These are phyloP conservation scores for Inga laurina DNA, from an alignment of 306 rosid genomes.

Conservation along the genomic window DNA sequence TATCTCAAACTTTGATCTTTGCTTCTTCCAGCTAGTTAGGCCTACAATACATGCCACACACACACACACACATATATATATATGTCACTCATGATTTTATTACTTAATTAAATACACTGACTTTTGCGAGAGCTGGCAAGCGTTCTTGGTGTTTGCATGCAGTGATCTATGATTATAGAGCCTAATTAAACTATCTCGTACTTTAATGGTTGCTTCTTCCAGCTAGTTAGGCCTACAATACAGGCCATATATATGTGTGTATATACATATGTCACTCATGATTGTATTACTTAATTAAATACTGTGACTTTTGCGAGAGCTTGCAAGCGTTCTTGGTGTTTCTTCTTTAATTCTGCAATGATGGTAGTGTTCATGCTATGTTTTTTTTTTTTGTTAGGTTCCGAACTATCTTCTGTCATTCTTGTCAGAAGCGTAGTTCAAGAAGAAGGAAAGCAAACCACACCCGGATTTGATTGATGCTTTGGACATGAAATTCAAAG, in stretches of 20 bases:
- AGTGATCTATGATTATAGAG: not conserved
- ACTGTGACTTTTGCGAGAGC: not conserved
- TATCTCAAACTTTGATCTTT: not conserved
- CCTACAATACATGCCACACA: not conserved
- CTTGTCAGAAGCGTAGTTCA: not conserved
- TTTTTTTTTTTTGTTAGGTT: not conserved
- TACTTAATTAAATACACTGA: not conserved
- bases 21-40: not conserved
- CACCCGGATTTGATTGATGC: conserved; percentile 16
- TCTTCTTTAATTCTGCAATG: not conserved
- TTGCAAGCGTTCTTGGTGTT: not conserved
- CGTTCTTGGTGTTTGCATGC: not conserved
- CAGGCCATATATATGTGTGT: not conserved
- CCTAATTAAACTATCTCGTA: not conserved
- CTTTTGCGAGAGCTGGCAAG: not conserved
- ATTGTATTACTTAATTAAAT: not conserved
- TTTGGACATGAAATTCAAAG: not conserved
- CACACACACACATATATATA: too few species aligned
- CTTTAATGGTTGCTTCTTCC: not conserved
- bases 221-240: not conserved
- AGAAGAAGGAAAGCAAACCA: not conserved
- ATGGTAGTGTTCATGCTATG: not conserved
- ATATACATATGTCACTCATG: not conserved
- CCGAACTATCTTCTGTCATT: not conserved
- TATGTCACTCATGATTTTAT: not conserved